Evolutionary conservation across 2,329 filamentous ascomycete species (phyloP).

Genomic region (Tolypocladium nubicola): DNA sequence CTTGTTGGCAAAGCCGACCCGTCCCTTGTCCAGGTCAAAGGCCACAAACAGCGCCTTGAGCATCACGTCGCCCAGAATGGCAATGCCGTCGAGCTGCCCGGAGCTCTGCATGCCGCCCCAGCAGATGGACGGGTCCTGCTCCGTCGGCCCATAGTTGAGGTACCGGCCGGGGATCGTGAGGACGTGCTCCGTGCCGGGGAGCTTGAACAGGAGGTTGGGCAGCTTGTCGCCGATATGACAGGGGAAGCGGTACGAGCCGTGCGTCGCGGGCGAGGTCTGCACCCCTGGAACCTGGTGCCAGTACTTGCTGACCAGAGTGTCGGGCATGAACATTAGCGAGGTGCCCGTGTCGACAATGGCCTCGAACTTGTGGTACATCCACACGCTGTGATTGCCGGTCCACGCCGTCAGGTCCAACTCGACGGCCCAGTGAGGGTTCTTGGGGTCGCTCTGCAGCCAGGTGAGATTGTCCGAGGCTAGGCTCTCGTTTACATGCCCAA

Average conservation of each 20-base stretch:
- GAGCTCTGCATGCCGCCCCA: constrained; percentile 65
- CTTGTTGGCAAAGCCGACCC: constrained; percentile 35
- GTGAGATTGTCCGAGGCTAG: constrained; percentile 28
- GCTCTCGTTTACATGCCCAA: constrained; percentile 34
- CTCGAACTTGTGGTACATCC: constrained; percentile 34
- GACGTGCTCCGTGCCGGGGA: constrained; percentile 37
- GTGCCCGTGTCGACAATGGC: constrained; percentile 61
- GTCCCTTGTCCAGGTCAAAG: constrained; percentile 44
- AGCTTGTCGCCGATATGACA: constrained; percentile 41
- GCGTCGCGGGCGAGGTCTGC: constrained; percentile 37
- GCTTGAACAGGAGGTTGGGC: constrained; percentile 45
- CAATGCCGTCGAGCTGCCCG: constrained; percentile 30
- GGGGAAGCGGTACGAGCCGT: constrained; percentile 45
- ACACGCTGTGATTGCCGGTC: constrained; percentile 34
- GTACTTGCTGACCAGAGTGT: constrained; percentile 46
- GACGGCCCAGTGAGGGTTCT: constrained; percentile 28
- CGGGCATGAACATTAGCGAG: constrained; percentile 51
- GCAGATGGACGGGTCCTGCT: constrained; percentile 44
- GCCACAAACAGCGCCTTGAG: constrained; percentile 69
- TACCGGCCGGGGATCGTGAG: constrained; percentile 43
- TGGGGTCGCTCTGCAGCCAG: constrained; percentile 26
- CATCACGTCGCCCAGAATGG: constrained; percentile 69
- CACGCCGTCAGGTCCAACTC: constrained; percentile 37
- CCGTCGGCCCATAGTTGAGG: constrained; percentile 42
- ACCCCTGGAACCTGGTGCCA: constrained; percentile 42